A percentile compares a stretch with the other conserved stretches of the same genome.
Conservation (phyloP, 2,329 filamentous ascomycete genomes). For the Curvularia sp. region DNA sequence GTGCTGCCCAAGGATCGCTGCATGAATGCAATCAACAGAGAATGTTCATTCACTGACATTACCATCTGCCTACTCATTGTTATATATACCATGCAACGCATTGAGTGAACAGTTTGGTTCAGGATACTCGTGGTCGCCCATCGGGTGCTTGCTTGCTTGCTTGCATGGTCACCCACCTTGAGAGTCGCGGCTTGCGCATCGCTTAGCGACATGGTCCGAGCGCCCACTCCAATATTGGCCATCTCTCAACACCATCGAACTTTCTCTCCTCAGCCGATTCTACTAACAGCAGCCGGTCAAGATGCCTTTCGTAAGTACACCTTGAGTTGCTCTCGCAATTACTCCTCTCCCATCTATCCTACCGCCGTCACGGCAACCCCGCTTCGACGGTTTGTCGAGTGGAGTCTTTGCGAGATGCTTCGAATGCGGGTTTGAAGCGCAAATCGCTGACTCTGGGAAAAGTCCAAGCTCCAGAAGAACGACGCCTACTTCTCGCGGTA, state of each 20-base stretch:
- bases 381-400: conserved; percentile 40
- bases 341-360: conserved; percentile 5
- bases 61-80: neutral
- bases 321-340: conserved; percentile 29
- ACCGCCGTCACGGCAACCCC: conserved; percentile 36
- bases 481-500: conserved; percentile 99
- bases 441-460: conserved; percentile 97
- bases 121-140: conserved; percentile 12
- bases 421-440: conserved; percentile 87
- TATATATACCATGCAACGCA: too few species aligned
- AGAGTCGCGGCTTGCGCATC: conserved; percentile 19
- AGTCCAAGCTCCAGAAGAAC: conserved; percentile 98
- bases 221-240: conserved; percentile 22
- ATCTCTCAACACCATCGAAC: conserved; percentile 25
- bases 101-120: neutral
- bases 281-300: conserved; percentile 44
- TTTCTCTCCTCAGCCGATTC: conserved; percentile 35
- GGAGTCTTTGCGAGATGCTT: conserved; percentile 85
- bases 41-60: too few species aligned
- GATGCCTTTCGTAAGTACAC: conserved; percentile 59
- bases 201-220: conserved; percentile 22
- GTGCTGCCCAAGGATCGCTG: neutral
- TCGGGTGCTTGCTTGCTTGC: conserved; percentile 3
- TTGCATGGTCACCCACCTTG: conserved; percentile 20
- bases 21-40: neutral